phyloP scores from a whole-genome alignment of 768 basidiomycete species.

The Rhodotorula babjevae region DNA sequence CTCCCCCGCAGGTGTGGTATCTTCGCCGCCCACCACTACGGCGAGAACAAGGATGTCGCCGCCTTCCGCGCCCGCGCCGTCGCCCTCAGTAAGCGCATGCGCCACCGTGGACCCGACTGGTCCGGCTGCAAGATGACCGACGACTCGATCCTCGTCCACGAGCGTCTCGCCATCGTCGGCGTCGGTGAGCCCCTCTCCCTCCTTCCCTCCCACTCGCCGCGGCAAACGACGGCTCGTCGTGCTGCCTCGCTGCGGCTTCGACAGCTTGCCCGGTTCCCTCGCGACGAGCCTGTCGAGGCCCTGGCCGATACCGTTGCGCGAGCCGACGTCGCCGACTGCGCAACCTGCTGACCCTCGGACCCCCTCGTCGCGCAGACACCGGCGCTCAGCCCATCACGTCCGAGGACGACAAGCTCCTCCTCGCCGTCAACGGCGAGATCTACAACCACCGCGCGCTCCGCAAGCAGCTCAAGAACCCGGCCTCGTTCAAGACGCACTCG shows the following conservation, averaged over 20 bases:
- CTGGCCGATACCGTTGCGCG: no score
- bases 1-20: constrained; percentile 39
- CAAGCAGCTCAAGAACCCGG: constrained; percentile 57
- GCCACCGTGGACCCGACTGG: constrained; percentile 98
- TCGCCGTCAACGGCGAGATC: constrained; percentile 97
- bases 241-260: no score
- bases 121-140: constrained; percentile 75
- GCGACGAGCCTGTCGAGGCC: no score
- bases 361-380: constrained; percentile 58
- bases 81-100: constrained; percentile 71
- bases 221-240: background rate
- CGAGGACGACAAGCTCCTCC: constrained; percentile 72
- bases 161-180: constrained; percentile 94
- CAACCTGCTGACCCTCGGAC: background rate
- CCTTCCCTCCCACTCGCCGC: background rate
- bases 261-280: no score
- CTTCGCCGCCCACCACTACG: constrained; percentile 40
- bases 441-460: constrained; percentile 90
- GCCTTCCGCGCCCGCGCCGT: constrained; percentile 38
- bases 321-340: no score
- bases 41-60: constrained; percentile 25
- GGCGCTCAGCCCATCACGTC: constrained; percentile 91
- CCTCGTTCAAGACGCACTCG: constrained; percentile 91
- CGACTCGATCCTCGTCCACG: constrained; percentile 74
- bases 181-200: constrained; percentile 60